Percentiles rank a stretch among this genome's conserved stretches.
Evolutionary conservation across 2,329 filamentous ascomycete genomes (phyloP).

Genomic region (Beauveria scarabaeidicola): DNA sequence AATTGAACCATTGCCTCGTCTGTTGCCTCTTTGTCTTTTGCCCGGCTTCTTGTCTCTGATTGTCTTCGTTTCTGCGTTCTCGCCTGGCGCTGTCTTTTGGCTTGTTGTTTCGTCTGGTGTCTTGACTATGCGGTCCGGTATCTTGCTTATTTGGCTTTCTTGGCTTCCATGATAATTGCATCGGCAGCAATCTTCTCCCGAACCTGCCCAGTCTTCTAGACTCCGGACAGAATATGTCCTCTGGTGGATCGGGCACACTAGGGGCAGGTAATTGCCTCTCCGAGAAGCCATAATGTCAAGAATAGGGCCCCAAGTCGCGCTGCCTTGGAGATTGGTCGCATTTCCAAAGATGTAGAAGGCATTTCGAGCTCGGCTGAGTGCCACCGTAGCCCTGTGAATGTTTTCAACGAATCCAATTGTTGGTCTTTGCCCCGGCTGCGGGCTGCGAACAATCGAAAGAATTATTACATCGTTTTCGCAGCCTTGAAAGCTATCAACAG

Average conservation of each 20-base stretch:
- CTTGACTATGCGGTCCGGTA: background rate
- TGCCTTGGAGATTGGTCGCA: conserved; percentile 40
- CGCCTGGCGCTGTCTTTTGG: too few species aligned
- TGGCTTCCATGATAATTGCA: background rate
- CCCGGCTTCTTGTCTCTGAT: too few species aligned
- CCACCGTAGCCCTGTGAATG: conserved; percentile 48
- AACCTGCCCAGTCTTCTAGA: background rate
- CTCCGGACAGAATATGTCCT: background rate
- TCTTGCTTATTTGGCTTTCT: background rate
- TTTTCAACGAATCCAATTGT: conserved; percentile 66
- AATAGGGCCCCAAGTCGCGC: conserved; percentile 33
- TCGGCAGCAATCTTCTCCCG: background rate
- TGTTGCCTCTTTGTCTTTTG: too few species aligned
- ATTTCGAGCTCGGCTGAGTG: conserved; percentile 59
- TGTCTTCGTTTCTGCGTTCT: too few species aligned
- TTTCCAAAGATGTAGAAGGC: conserved; percentile 86
- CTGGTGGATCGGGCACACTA: background rate
- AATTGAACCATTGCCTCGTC: background rate
- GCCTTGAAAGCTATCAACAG: conserved; percentile 84
- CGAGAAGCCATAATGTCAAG: conserved; percentile 27
- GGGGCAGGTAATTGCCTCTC: background rate
- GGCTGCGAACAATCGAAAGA: conserved; percentile 71
- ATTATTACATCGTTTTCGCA: conserved; percentile 83
- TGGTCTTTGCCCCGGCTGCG: conserved; percentile 27
- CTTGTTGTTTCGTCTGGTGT: background rate